These are phyloP conservation scores for Chrysanthemum seticuspe DNA, from an alignment of 129 eudicot species.

Conservation along the genomic window DNA sequence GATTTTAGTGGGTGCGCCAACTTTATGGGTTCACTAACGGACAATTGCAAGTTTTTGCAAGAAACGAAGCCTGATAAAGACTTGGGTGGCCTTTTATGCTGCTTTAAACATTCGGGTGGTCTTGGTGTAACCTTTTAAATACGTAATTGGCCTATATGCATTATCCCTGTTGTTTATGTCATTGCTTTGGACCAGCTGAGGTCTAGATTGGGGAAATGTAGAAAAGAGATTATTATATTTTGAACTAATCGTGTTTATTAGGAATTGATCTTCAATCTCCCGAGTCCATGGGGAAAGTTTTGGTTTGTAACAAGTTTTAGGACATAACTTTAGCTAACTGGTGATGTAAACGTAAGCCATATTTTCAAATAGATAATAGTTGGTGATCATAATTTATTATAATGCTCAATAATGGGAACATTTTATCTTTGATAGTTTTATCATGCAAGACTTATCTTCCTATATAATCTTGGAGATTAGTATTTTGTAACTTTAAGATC, in stretches of 20 bases:
- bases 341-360: neutral
- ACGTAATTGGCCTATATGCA: too few relatives aligned
- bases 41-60: too few relatives aligned
- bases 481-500: too few relatives aligned
- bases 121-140: too few relatives aligned
- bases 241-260: neutral
- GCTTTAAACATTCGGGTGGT: too few relatives aligned
- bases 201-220: neutral
- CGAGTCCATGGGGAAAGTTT: neutral
- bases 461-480: neutral
- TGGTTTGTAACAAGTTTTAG: neutral
- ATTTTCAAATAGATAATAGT: neutral
- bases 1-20: too few relatives aligned
- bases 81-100: too few relatives aligned
- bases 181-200: neutral
- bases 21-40: too few relatives aligned
- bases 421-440: neutral
- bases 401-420: neutral
- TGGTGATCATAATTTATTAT: neutral
- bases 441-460: neutral
- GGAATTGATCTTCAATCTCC: neutral
- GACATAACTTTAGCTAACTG: neutral
- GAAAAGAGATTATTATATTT: too few relatives aligned
- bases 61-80: too few relatives aligned
- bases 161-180: neutral